A percentile compares a stretch with the other conserved stretches of the same genome.
Evolutionary conservation across 805 yeast species (phyloP).

Genomic region (Yarrowia yakushimensis): DNA sequence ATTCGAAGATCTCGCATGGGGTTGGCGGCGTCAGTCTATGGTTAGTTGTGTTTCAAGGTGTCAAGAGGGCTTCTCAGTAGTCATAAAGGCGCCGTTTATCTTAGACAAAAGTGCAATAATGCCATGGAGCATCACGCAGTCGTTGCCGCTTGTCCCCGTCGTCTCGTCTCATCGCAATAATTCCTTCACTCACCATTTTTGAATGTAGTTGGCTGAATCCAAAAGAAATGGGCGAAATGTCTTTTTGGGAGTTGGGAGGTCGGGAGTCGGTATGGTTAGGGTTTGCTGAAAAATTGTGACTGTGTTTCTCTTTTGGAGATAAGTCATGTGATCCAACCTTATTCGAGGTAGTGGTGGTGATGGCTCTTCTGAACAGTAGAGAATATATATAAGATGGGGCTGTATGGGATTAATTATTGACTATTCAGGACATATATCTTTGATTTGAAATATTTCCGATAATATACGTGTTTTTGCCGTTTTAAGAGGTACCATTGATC

Average conservation of each 20-base stretch:
- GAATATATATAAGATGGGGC: too few relatives aligned
- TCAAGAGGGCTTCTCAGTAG: too few relatives aligned
- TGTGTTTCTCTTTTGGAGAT: background rate
- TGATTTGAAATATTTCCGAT: too few relatives aligned
- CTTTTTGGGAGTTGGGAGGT: background rate
- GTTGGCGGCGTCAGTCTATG: constrained; percentile 50
- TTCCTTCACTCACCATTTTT: constrained; percentile 28
- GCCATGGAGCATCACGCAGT: background rate
- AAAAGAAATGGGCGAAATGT: constrained; percentile 15
- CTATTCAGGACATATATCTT: too few relatives aligned
- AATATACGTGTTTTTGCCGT: background rate
- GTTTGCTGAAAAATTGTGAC: constrained; percentile 18
- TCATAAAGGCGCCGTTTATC: too few relatives aligned
- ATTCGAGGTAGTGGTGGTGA: background rate
- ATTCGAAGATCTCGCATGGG: constrained; percentile 98
- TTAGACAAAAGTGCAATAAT: background rate
- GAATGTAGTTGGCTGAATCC: constrained; percentile 24
- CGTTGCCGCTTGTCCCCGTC: background rate
- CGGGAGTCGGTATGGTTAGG: constrained; percentile 16
- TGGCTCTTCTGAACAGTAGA: too few relatives aligned
- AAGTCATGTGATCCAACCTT: background rate
- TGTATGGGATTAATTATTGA: too few relatives aligned
- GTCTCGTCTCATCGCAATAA: background rate
- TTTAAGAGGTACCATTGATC: background rate
- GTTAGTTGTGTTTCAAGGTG: constrained; percentile 6